Evolutionary conservation across 177 flowering plant species (phyloP), one percentile per base, ranked within the genome.

Genomic region (Vitis hybrid): DNA sequence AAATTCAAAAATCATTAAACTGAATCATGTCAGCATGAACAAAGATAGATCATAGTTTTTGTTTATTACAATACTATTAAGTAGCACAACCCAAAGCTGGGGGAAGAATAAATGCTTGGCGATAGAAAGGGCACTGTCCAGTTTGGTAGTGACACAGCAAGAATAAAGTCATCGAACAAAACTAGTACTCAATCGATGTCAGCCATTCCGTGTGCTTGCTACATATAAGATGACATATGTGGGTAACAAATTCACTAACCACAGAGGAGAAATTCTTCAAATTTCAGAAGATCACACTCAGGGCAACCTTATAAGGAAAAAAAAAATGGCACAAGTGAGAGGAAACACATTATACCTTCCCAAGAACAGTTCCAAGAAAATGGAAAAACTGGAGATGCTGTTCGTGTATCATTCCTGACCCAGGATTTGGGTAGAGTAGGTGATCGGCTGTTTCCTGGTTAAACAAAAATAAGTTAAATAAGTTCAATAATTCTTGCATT

Each of bases 381-480:
- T 86, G 90, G 72, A 95, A 95, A 81, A 77, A 91, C 69, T 95
- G 89, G 61, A 91, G 93, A 79, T 95, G 98, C 29, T 89, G 94
- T 58, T 93, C 98, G 74, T 95, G 99, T 65, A 89, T 79, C 85
- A 95, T 74, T 78, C 94, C 98, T 39, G 99, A 95, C 53, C 93
- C 99, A 74, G 99, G 99, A 79, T 93, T 95, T 18, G 99, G 99
- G 71, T 86, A 95, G 50, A 95, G 91, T 54, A 93, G 85, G 81
- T 91, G 97, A 83, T 91, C 98, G 8, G 87, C 54, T 8, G 98
- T 95, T 78, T 90, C 99, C 99, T 94, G 81, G 5, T 78, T 60
- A 70, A 5, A 54, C 22, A 22, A 22, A 22, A 22, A 22, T 22
- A 22, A 22, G 22, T 22, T 20, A 20, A 20, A 20, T 20, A 20